These are phyloP conservation scores for Mycena metata DNA, from an alignment of 768 basidiomycete genomes.

Conservation along the genomic window DNA sequence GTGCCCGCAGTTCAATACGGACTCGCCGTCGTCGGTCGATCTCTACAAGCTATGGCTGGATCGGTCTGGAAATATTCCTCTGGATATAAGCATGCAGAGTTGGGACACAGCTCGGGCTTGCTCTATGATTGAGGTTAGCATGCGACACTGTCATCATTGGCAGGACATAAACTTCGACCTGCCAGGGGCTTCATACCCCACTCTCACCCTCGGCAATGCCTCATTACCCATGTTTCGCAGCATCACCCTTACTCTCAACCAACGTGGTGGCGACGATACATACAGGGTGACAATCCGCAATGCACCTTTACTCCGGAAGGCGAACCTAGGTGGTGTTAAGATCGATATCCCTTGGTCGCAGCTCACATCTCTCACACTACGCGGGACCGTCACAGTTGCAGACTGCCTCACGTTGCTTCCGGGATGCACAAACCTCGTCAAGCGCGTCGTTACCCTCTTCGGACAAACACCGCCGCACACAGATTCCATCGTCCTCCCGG, in stretches of 20 bases:
- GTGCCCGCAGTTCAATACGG: slow-evolving; percentile 5
- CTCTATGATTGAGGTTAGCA: neutral
- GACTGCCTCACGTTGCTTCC: slow-evolving; percentile 3
- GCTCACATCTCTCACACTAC: slow-evolving; percentile 8
- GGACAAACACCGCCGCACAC: neutral
- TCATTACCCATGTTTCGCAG: neutral
- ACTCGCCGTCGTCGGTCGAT: neutral
- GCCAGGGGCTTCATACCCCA: neutral
- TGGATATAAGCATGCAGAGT: neutral
- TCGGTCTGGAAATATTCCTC: slow-evolving; percentile 2
- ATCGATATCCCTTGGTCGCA: neutral
- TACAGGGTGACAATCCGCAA: neutral
- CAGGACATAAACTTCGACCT: slow-evolving; percentile 6
- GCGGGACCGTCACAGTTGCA: neutral
- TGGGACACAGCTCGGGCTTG: neutral
- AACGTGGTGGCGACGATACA: neutral
- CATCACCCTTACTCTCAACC: neutral
- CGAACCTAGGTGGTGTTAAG: neutral
- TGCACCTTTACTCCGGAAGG: slow-evolving; percentile 8
- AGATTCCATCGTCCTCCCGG: neutral
- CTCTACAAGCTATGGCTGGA: slow-evolving; percentile 14
- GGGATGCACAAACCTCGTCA: neutral
- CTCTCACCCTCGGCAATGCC: neutral
- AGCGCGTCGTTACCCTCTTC: neutral
- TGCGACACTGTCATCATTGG: slow-evolving; percentile 3